These are phyloP conservation scores for Scopulariopsis brevicaulis DNA, from an alignment of 2,329 filamentous ascomycete genomes.

Conservation along the genomic window DNA sequence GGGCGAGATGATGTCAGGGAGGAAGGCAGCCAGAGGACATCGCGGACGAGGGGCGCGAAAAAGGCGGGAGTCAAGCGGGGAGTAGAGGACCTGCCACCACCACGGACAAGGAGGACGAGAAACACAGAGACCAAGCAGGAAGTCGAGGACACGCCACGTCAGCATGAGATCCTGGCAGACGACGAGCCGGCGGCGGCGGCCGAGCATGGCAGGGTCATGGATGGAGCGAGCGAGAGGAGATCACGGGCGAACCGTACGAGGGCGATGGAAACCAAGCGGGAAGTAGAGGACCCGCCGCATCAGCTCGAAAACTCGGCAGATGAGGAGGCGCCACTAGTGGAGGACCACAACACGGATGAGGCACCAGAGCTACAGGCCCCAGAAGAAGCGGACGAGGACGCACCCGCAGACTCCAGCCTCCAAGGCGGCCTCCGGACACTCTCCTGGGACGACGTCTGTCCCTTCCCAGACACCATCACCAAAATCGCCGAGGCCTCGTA, in stretches of 20 bases:
- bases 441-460: constrained; percentile 47
- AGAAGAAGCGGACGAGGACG: background rate
- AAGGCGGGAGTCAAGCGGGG: background rate
- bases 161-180: background rate
- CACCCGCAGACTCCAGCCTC: background rate
- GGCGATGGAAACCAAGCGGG: too few species aligned
- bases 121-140: background rate
- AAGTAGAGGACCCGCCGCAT: too few species aligned
- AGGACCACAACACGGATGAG: too few species aligned
- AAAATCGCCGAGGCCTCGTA: constrained; percentile 60
- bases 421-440: constrained; percentile 27
- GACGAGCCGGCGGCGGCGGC: background rate
- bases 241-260: too few species aligned
- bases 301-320: too few species aligned
- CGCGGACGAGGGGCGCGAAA: background rate
- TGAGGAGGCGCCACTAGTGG: too few species aligned
- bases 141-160: background rate
- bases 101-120: background rate
- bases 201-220: too few species aligned
- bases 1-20: background rate
- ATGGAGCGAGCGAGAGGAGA: too few species aligned
- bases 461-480: constrained; percentile 36
- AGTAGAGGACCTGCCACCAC: background rate
- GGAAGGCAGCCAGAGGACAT: background rate
- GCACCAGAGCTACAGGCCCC: background rate